Evolutionary conservation across 164 flowering plant genomes (phyloP).

Genomic region (Warburgia ugandensis): DNA sequence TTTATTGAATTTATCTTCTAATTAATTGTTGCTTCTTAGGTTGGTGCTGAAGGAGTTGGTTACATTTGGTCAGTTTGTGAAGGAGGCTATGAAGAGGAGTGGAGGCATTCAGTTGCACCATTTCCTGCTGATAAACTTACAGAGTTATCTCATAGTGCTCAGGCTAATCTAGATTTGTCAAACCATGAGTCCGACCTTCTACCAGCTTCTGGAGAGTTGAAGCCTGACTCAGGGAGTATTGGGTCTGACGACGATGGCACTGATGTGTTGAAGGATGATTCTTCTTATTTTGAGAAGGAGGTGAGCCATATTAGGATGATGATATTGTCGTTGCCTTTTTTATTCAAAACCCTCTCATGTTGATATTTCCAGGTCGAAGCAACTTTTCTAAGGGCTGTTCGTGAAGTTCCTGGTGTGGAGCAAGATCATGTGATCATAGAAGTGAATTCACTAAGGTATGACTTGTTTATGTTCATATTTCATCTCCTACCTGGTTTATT

Average conservation of each 20-base stretch:
- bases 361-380: slow-evolving; percentile 71
- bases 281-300: slow-evolving; percentile 75
- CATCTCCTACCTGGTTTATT: background rate
- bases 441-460: slow-evolving; percentile 82
- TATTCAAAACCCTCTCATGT: background rate
- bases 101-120: slow-evolving; percentile 95
- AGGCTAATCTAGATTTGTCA: slow-evolving; percentile 43
- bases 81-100: slow-evolving; percentile 81
- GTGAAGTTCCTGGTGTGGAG: slow-evolving; percentile 50
- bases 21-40: slow-evolving; percentile 32
- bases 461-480: background rate
- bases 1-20: too few species aligned
- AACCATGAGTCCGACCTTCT: slow-evolving; percentile 38
- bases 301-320: slow-evolving; percentile 18
- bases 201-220: slow-evolving; percentile 58
- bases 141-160: slow-evolving; percentile 25
- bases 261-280: slow-evolving; percentile 45
- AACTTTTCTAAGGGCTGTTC: slow-evolving; percentile 79
- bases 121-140: slow-evolving; percentile 63
- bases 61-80: slow-evolving; percentile 78
- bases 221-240: slow-evolving; percentile 30
- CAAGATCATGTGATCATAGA: slow-evolving; percentile 64
- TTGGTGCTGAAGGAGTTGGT: slow-evolving; percentile 78
- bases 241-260: slow-evolving; percentile 47
- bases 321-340: background rate